phyloP scores from a whole-genome alignment of 176 grass and related monocot genomes.

The Zea luxurians region DNA sequence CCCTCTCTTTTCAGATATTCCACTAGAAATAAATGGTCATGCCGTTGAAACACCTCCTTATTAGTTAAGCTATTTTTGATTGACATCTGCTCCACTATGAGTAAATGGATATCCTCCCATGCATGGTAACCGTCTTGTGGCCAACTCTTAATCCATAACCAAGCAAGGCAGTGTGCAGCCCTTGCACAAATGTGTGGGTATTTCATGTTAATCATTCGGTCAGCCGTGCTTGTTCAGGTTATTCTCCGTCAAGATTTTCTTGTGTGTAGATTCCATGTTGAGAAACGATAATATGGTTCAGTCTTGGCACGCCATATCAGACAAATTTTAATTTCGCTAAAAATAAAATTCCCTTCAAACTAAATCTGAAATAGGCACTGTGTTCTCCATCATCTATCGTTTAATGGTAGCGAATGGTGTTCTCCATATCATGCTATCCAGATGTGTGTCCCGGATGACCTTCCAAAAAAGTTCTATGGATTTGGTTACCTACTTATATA shows the following conservation, averaged over 20 bases:
- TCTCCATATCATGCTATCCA: background rate
- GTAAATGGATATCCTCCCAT: background rate
- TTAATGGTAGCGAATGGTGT: background rate
- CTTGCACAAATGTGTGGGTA: background rate
- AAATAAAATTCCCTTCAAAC: too few species aligned
- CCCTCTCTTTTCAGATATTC: background rate
- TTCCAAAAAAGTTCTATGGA: background rate
- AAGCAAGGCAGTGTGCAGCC: too few species aligned
- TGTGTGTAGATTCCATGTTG: background rate
- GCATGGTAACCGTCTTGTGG: background rate
- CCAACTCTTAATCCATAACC: background rate
- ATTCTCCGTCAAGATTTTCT: background rate
- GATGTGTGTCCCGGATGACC: background rate
- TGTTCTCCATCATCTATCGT: background rate
- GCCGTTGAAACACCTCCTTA: background rate
- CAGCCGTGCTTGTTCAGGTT: background rate
- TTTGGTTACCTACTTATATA: background rate
- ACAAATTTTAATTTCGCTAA: too few species aligned
- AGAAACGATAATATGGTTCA: background rate
- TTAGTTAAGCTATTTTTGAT: background rate
- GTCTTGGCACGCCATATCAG: too few species aligned
- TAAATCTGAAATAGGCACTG: background rate
- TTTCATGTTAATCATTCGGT: background rate
- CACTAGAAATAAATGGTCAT: background rate
- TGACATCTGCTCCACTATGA: background rate